These are phyloP conservation scores for Triticum monococcum DNA, from an alignment of 176 grass and related monocot genomes.

Conservation along the genomic window DNA sequence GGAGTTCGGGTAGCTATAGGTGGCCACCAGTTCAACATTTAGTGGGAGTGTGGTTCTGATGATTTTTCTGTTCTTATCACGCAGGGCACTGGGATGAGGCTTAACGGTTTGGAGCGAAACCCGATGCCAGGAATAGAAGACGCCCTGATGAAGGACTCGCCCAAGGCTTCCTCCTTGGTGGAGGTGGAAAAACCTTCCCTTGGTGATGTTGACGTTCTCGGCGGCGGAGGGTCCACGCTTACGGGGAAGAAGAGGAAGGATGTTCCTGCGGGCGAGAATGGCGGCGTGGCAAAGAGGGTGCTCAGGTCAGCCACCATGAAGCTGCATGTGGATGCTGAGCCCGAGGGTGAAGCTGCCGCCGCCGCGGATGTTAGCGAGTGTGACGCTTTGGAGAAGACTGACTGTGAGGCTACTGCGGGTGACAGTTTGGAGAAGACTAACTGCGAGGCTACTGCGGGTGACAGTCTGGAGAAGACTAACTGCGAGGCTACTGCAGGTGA, in stretches of 20 bases:
- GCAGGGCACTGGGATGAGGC: conserved; percentile 30
- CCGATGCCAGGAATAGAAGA: conserved; percentile 16
- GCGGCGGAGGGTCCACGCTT: not conserved
- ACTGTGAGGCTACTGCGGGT: not conserved
- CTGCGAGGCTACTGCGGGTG: not conserved
- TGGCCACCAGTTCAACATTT: not conserved
- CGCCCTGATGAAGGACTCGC: not conserved
- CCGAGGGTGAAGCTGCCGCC: not conserved
- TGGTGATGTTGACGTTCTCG: conserved; percentile 11
- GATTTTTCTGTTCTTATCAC: conserved; percentile 19
- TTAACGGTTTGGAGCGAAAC: not conserved
- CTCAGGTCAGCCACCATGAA: conserved; percentile 48
- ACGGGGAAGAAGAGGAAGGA: conserved; percentile 63
- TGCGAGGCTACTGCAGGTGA: too few relatives aligned
- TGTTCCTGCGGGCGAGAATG: conserved; percentile 36
- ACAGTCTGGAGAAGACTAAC: too few relatives aligned
- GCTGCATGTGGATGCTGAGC: conserved; percentile 34
- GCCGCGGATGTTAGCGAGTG: conserved; percentile 5
- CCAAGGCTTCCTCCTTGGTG: conserved; percentile 34
- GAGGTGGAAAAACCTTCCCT: not conserved
- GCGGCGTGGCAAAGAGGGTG: conserved; percentile 42
- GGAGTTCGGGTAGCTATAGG: not conserved
- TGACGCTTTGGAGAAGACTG: not conserved
- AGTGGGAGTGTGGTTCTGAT: conserved; percentile 5
- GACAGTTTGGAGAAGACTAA: not conserved